Percentiles rank a stretch among this genome's conserved stretches.
These are phyloP conservation scores for Chytriomyces confervae DNA, from an alignment of 192 early-diverging fungal genomes.

Conservation along the genomic window DNA sequence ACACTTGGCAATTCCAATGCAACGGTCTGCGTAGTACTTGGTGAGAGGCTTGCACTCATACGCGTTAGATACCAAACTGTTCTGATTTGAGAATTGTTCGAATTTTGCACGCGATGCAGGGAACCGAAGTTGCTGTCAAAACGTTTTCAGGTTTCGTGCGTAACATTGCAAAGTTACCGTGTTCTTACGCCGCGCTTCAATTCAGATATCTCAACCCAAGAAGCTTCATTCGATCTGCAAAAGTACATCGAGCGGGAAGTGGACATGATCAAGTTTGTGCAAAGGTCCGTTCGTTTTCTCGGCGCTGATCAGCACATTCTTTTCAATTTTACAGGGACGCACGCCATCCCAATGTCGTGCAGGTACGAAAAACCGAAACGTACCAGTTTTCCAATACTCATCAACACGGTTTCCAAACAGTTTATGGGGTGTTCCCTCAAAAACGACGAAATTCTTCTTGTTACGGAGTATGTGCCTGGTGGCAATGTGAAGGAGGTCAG, in stretches of 20 bases:
- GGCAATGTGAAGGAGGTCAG: constrained; percentile 51
- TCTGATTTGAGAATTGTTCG: neutral
- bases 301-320: neutral
- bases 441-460: constrained; percentile 46
- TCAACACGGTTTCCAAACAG: constrained; percentile 18
- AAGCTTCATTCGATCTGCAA: constrained; percentile 41
- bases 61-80: neutral
- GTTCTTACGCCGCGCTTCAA: neutral
- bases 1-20: neutral
- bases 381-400: neutral
- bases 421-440: constrained; percentile 50
- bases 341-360: constrained; percentile 55
- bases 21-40: constrained; percentile 18
- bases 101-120: constrained; percentile 12
- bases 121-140: constrained; percentile 58
- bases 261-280: constrained; percentile 44
- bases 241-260: constrained; percentile 54
- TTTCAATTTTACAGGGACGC: constrained; percentile 35
- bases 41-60: constrained; percentile 2
- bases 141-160: constrained; percentile 40
- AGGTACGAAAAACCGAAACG: constrained; percentile 9
- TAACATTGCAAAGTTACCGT: neutral
- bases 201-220: constrained; percentile 44
- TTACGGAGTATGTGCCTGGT: constrained; percentile 53
- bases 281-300: neutral